Conservation (phyloP, 2,329 filamentous ascomycete genomes). For the Anthostomella pinea region DNA sequence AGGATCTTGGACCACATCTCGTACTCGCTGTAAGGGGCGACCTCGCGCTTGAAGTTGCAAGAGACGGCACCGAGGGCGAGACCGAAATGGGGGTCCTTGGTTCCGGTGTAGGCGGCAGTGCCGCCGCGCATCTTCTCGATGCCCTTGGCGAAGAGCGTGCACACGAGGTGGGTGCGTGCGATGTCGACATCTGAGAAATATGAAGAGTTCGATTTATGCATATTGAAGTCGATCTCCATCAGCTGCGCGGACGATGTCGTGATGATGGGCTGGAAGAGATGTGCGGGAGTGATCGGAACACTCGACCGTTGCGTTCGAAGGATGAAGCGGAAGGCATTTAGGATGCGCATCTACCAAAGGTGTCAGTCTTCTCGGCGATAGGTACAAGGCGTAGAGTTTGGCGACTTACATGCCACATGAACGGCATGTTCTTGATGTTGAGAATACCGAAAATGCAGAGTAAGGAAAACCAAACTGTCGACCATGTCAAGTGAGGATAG, state of each 20-base stretch:
- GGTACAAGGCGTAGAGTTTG: constrained; percentile 2
- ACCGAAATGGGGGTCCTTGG: constrained; percentile 29
- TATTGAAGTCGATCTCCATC: constrained; percentile 68
- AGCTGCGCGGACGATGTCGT: constrained; percentile 59
- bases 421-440: constrained; percentile 59
- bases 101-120: constrained; percentile 28
- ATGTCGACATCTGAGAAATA: constrained; percentile 71
- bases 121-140: constrained; percentile 34
- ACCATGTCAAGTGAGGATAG: constrained; percentile 22
- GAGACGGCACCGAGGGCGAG: constrained; percentile 52
- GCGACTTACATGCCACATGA: constrained; percentile 60
- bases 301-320: constrained; percentile 41
- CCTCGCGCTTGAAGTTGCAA: constrained; percentile 52
- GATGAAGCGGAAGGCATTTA: constrained; percentile 41
- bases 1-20: constrained; percentile 51
- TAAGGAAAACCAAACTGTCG: constrained; percentile 30
- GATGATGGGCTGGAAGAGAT: constrained; percentile 62
- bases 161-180: constrained; percentile 62
- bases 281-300: constrained; percentile 42
- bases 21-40: constrained; percentile 50
- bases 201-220: constrained; percentile 69
- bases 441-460: constrained; percentile 40
- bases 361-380: constrained; percentile 5
- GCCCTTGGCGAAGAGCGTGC: constrained; percentile 39
- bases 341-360: constrained; percentile 27